Conservation (phyloP, 2,329 filamentous ascomycete species). For the Pseudocercospora ulei region DNA sequence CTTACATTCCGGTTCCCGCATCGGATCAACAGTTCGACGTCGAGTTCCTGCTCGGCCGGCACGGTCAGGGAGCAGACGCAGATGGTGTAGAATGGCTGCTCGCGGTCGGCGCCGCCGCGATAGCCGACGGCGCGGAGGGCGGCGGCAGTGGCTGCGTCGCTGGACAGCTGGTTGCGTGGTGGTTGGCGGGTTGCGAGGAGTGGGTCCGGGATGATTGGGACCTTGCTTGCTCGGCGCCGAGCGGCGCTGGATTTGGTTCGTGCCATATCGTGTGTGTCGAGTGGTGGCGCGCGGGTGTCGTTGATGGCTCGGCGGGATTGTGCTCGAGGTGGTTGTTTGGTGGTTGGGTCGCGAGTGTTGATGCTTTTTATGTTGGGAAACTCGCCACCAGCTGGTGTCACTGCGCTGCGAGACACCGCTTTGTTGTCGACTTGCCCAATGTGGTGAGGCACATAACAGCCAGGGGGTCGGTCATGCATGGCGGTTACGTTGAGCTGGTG, state of each 20-base stretch:
- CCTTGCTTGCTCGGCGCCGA: neutral
- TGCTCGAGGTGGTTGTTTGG: no score
- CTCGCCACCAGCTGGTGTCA: no score
- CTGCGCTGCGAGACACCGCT: no score
- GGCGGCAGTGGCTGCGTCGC: neutral
- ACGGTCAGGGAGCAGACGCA: neutral
- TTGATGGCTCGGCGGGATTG: neutral
- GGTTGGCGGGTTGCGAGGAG: neutral
- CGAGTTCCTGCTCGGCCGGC: neutral
- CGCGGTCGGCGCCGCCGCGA: neutral
- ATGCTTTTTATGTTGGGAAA: no score
- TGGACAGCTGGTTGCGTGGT: neutral
- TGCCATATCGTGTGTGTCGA: neutral
- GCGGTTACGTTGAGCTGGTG: no score
- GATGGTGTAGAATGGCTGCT: neutral
- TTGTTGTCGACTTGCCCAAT: no score
- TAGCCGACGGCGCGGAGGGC: conserved; percentile 9
- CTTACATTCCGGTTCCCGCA: conserved; percentile 16
- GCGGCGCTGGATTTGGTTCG: neutral
- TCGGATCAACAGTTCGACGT: conserved; percentile 11
- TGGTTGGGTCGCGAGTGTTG: conserved; percentile 2
- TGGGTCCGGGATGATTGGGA: conserved; percentile 1
- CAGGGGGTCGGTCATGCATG: no score
- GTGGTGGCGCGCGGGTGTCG: neutral
- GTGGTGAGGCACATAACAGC: no score